Base-by-base conservation (phyloP, 2,329 filamentous ascomycete genomes). In the Cladophialophora immunda region DNA sequence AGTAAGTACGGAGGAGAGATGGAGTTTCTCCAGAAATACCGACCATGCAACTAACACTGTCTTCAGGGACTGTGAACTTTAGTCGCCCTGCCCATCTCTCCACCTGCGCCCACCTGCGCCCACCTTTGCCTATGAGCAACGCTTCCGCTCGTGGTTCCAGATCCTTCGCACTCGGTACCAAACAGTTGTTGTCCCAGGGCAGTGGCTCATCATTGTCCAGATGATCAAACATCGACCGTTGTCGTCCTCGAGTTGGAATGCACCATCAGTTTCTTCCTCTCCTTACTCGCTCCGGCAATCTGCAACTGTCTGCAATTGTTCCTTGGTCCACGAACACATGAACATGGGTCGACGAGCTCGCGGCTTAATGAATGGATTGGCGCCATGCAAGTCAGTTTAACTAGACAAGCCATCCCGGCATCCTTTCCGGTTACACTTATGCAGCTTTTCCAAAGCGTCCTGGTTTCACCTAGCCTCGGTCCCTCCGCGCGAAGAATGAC, bases 381-480 rank as follows among this genome's bases (percentile, higher is more conserved):
- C 45, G 45, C 45, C 19, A 50, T 50, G 45, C 22, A 50, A 13
- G 45, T 25, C 45, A 50, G 19, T 50, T 19, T 50, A 50, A 50
- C 45, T 30, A 47, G 29, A 32, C 15, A 38, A 34, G 45, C 38
- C 38, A 59, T 19, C 22, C 57, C 17, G 19, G 22, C 25, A 30
- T 8, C 55, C 25, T 38, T 57, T 9, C 22, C 38, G 2, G 38
- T 50, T 50, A 47, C 57, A 59, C 57, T 47, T 50, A 45, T 59
- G 57, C 57, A 50, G 36, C 38, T 8, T 59, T 50, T 50, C 57
- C 38, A 59, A 50, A 59, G 32, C 57, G 57, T 50, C 29, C 11
- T 41, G 19, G 57, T 59, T 13, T 27, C 57, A 59, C 57, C 41
- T 59, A 59, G 57, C 57, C 57, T 59, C 57, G 57, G 57, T 32